Base-by-base conservation (phyloP, 305 asterid species). In the Plantago coronopus region DNA sequence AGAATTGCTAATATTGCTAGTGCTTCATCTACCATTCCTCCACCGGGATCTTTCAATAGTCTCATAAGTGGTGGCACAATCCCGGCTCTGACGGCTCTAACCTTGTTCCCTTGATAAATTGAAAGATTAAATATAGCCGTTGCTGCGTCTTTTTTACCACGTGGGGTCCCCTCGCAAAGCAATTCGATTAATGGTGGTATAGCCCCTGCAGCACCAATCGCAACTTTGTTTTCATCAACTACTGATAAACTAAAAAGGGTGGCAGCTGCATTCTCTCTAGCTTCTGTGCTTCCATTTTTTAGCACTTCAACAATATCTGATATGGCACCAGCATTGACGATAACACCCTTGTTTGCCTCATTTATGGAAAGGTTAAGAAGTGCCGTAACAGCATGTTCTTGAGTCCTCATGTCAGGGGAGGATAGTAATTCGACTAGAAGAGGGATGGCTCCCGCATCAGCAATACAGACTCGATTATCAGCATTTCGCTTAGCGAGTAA, bases 1-100 rank as follows among this genome's bases (percentile, higher is more conserved):
- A 93, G 86, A 37, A 93, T 83, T 15, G 97, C 98, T 62, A 89
- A 59, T 71, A 93, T 85, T 0, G 98, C 97, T 2, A 91, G 75
- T 18, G 96, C 78, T 69, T 93, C 98, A n/a, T 89, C 98, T 69
- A 85, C 75, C 98, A 93, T 93, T 57, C 98, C 98, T 2, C 95
- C 84, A 13, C 91, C 95, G 0, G 87, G 91, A 67, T 91, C 97
- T 79, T 80, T 89, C 18, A 89, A 79, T 76, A 91, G 61, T 9
- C 78, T 70, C 74, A 89, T 73, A 10, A 91, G 80, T 1, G 94
- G 96, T 3, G 87, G 86, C 17, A 91, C 97, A 3, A 91, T 89
- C 40, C 94, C 95, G 0, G 96, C 91, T 49, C 96, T 68, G 5
- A 91, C 91, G 0, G 98, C 97, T 56, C 95, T 79, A 65, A 86